Evolutionary conservation across 768 basidiomycete species (phyloP), one percentile per base, ranked within the genome.

Genomic region (Boletales sp.): DNA sequence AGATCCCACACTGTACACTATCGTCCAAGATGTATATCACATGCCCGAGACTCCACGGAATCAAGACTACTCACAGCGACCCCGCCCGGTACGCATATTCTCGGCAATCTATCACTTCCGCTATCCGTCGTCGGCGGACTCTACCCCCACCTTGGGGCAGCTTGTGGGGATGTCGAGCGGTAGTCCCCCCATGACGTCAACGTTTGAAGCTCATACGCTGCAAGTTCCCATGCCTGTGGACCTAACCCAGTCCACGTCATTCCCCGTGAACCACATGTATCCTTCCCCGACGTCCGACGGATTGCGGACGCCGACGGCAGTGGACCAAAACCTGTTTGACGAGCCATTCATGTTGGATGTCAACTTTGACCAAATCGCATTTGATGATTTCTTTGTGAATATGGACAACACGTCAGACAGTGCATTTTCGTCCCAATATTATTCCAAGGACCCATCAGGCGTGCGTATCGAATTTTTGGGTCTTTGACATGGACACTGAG

Each of bases 1-100:
- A 88, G 87, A 89, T 65, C 83, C 84, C 18, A 80, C 83, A 5
- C 66, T 76, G 48, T 88, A 78, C 64, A 80, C 77, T 3, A 85
- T 89, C 59, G 68, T 80, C 38, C 87, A 89, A 61, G 79, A 84
- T 43, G 81, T 89, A 40, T 59, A 66, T 45, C 64, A 62, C 40
- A 57, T 71, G 24, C 57, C 58, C 15, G 63, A 68, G 29, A 35
- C 45, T 19, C 56, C 57, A 24, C 58, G 70, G 24, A 61, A 56
- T 12, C 51, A 51, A 39, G 46, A 43, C 34, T 45, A 47, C 14
- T 43, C 56, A 6, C 53, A 47, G n/a, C 65, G 67, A 2, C 56
- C 65, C 14, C 65, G 58, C 8, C 63, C 57, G 19, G 57, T 66
- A 2, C 53, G 72, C 30, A 68, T 81, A 44, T 84, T 83, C 65